Evolutionary conservation across 441 rosid species (phyloP).

Genomic region (Populus trichocarpa): DNA sequence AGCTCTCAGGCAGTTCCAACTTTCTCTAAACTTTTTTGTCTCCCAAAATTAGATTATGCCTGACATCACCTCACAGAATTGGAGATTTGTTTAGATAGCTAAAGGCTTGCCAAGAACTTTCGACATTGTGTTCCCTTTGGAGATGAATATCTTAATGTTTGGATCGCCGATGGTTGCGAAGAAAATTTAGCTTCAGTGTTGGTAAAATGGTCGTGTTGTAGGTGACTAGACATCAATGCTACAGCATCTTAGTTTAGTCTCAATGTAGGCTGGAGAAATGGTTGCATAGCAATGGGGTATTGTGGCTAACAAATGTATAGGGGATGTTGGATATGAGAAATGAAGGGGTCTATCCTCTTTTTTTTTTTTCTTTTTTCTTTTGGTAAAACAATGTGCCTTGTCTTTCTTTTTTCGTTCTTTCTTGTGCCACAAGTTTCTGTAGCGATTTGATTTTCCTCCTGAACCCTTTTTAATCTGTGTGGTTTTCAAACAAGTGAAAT

Average conservation of each 20-base stretch:
- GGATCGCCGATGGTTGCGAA: neutral
- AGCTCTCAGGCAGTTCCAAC: slow-evolving; percentile 23
- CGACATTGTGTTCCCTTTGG: neutral
- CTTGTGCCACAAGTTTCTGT: neutral
- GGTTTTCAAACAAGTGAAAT: no score
- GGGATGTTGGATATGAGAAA: slow-evolving; percentile 3
- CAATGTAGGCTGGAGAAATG: neutral
- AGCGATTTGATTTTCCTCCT: neutral
- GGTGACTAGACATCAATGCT: neutral
- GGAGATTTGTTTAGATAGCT: slow-evolving; percentile 18
- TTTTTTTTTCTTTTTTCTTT: neutral
- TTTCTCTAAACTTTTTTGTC: slow-evolving; percentile 24
- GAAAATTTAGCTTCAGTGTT: neutral
- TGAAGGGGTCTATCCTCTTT: neutral
- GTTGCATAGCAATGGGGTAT: neutral
- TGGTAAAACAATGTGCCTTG: neutral
- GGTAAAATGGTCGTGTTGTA: neutral
- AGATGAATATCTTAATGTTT: neutral
- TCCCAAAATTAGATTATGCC: slow-evolving; percentile 19
- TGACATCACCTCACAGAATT: slow-evolving; percentile 4
- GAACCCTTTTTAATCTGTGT: no score
- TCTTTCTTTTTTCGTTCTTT: neutral
- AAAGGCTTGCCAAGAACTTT: slow-evolving; percentile 12
- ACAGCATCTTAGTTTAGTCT: neutral
- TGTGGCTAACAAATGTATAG: slow-evolving; percentile 8